These are phyloP conservation scores for Plasmopara viticola DNA, from an alignment of 352 stramenopile genomes.

Conservation along the genomic window DNA sequence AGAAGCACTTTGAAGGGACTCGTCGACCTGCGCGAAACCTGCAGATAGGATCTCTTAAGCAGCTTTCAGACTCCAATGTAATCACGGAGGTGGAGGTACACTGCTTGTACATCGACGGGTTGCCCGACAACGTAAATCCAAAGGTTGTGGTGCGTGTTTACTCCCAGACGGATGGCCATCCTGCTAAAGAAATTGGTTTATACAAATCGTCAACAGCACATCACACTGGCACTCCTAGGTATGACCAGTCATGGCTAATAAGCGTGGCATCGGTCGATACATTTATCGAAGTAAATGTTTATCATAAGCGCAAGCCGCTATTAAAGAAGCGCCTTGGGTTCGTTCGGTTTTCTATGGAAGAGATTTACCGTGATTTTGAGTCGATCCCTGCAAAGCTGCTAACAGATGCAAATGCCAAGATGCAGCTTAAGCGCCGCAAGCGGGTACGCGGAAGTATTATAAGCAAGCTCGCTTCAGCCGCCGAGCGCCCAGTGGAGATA, in stretches of 20 bases:
- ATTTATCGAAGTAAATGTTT: constrained; percentile 72
- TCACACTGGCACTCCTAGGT: constrained; percentile 58
- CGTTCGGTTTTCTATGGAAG: constrained; percentile 69
- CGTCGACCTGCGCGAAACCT: constrained; percentile 71
- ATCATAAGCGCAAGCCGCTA: constrained; percentile 82
- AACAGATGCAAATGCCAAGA: constrained; percentile 58
- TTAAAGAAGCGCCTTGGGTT: constrained; percentile 72
- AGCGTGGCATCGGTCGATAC: constrained; percentile 65
- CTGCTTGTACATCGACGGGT: constrained; percentile 56
- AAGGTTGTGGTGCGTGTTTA: constrained; percentile 68
- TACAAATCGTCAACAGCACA: constrained; percentile 71
- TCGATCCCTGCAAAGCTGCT: constrained; percentile 66
- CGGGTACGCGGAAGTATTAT: constrained; percentile 77
- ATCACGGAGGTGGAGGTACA: constrained; percentile 83
- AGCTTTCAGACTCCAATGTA: constrained; percentile 75
- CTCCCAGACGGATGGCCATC: constrained; percentile 37
- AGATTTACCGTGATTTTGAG: constrained; percentile 83
- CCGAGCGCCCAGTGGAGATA: constrained; percentile 38
- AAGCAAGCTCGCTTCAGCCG: constrained; percentile 45
- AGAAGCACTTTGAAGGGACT: constrained; percentile 69
- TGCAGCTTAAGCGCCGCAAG: constrained; percentile 73
- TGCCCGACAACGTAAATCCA: constrained; percentile 62
- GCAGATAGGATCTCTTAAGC: constrained; percentile 46
- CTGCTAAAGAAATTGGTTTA: constrained; percentile 42
- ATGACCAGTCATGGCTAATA: constrained; percentile 82